These are phyloP conservation scores for Sungouiella thailandica DNA, from an alignment of 805 yeast genomes.

Conservation along the genomic window DNA sequence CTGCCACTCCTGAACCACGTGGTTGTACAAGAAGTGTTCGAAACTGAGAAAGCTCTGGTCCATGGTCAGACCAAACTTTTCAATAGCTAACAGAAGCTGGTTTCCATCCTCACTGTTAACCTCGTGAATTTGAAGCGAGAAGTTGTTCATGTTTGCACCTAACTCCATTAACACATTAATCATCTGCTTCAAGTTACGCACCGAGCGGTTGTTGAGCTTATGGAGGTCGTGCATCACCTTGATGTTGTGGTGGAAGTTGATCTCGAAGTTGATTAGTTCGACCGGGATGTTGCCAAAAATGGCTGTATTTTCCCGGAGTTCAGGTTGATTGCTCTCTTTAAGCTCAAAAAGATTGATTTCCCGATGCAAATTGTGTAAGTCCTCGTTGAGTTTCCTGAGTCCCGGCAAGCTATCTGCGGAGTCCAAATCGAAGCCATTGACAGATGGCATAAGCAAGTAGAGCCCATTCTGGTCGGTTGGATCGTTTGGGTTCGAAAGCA, in stretches of 20 bases:
- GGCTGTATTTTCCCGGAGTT: conserved; percentile 8
- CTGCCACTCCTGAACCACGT: conserved; percentile 39
- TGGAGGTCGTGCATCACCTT: conserved; percentile 33
- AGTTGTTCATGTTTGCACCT: conserved; percentile 54
- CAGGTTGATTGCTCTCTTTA: conserved; percentile 14
- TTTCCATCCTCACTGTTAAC: conserved; percentile 17
- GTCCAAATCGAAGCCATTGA: conserved; percentile 33
- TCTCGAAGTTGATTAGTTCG: conserved; percentile 29
- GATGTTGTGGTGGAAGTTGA: conserved; percentile 28
- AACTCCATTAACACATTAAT: conserved; percentile 42
- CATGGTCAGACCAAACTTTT: conserved; percentile 48
- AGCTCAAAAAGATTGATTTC: conserved; percentile 28
- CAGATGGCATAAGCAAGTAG: conserved; percentile 43
- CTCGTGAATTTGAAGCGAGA: conserved; percentile 42
- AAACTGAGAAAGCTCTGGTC: conserved; percentile 47
- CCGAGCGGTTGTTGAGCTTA: conserved; percentile 30
- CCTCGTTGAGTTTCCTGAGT: conserved; percentile 31
- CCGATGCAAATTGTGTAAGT: conserved; percentile 26
- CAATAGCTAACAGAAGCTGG: conserved; percentile 33
- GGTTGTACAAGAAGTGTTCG: conserved; percentile 38
- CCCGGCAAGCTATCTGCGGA: conserved; percentile 26
- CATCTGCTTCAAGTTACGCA: conserved; percentile 35
- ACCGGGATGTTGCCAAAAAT: conserved; percentile 26
- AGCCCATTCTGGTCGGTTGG: conserved; percentile 53
- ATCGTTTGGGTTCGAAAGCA: conserved; percentile 45